Evolutionary conservation across 345 rosid genomes (phyloP).

Genomic region (Gynandropsis gynandra): DNA sequence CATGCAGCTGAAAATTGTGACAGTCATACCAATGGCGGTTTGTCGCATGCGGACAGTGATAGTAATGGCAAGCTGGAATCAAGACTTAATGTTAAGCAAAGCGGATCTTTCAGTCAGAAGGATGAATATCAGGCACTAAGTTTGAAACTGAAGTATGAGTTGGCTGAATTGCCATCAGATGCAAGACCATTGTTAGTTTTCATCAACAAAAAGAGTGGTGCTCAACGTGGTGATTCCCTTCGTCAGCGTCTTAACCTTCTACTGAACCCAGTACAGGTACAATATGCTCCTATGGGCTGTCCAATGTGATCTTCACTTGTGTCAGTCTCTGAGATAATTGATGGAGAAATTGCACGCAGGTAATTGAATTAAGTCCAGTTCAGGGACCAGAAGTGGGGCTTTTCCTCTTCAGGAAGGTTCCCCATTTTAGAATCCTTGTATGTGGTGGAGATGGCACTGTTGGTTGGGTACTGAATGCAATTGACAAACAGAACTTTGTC

Average conservation of each 20-base stretch:
- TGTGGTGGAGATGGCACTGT: constrained; percentile 96
- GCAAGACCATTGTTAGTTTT: constrained; percentile 81
- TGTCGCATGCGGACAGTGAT: constrained; percentile 32
- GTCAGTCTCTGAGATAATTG: constrained; percentile 6
- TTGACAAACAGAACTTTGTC: constrained; percentile 76
- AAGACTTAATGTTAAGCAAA: constrained; percentile 50
- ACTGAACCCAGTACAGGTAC: constrained; percentile 83
- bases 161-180: constrained; percentile 68
- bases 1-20: constrained; percentile 30
- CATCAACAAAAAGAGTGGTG: constrained; percentile 89
- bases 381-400: constrained; percentile 87
- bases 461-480: constrained; percentile 84
- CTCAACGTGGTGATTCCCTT: constrained; percentile 69
- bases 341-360: constrained; percentile 37
- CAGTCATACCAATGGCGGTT: constrained; percentile 30
- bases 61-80: constrained; percentile 43
- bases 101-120: constrained; percentile 60
- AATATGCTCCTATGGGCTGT: constrained; percentile 11
- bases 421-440: constrained; percentile 84
- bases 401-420: constrained; percentile 70
- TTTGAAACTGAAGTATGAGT: constrained; percentile 71
- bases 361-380: constrained; percentile 65
- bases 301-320: not conserved
- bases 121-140: constrained; percentile 62
- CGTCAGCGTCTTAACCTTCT: constrained; percentile 69